Evolutionary conservation across 2,329 filamentous ascomycete species (phyloP), one percentile per base, ranked within the genome.

Genomic region (Fusarium papillatum): DNA sequence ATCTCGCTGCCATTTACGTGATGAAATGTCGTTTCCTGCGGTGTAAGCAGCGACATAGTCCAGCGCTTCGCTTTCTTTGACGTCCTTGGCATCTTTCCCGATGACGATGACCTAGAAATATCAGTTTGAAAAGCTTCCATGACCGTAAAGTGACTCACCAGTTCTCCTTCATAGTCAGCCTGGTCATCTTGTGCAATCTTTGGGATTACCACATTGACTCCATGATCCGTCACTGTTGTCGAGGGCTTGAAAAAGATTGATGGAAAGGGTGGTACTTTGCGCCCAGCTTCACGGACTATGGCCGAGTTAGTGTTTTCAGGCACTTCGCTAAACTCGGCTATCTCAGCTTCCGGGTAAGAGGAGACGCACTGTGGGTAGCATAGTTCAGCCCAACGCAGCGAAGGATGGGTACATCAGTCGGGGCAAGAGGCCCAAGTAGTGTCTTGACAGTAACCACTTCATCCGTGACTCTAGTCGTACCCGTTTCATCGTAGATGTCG

Each of bases 381-480:
- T 92, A 92, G 76, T 93, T 92, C 34, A 92, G 78, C 0, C 90
- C 91, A 16, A 92, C 87, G 74, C 90, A 92, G 24, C 90, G 82
- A 5, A 93, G 77, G 53, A 91, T 90, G 0, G 89, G 88, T 0
- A 92, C 88, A 63, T 91, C 88, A 4, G 82, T 80, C 13, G 80
- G 81, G 0, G 86, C 84, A 38, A 92, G 79, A 0, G 90, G 90
- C 0, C 89, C 88, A 0, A 92, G 84, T 0, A 92, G 79, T 64
- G 82, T 83, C 77, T 90, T 88, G 9, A 92, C 90, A 0, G 84
- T 86, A 3, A 87, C 89, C 13, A 88, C 80, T 75, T 91, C 87
- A 26, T 90, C 87, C 0, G 89, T 90, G 2, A 91, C 86, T 19
- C 80, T 82, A 0, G 89, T 91, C 10, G 78, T 76, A 1, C 88